Evolutionary conservation across 2,329 filamentous ascomycete genomes (phyloP), one percentile per base, ranked within the genome.

Genomic region (Pyrenochaeta sp.): DNA sequence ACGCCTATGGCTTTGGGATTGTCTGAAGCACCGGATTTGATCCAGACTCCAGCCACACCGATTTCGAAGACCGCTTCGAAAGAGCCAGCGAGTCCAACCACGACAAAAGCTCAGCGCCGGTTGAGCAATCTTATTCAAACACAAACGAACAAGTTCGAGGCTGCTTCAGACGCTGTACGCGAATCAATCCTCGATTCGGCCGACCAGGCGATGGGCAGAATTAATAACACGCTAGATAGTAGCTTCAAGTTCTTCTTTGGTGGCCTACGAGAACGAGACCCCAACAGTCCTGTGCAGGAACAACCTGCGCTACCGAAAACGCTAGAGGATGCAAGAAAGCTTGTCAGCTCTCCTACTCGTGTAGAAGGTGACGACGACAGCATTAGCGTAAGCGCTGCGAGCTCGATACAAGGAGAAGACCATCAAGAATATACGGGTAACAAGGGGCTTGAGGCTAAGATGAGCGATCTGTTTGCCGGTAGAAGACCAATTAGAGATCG

Each of bases 191-290:
- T 96, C 58, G 93, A 86, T 66, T 93, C 92, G 0, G 95, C 95
- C 10, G 95, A 99, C 72, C 93, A 97, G 74, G 87, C 93, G 1
- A 83, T 98, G 63, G 96, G 97, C 73, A 96, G 89, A 36, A 97
- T 99, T 65, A 91, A 94, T 61, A 93, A 86, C 71, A 96, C 92
- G 47, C 82, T 98, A 3, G 93, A 94, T 58, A 93, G 92, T 71
- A 97, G 93, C 74, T 96, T 97, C 79, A 95, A 93, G 59, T 96
- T 98, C 74, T 81, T 99, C 25, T 88, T 99, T 53, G 94, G 94
- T 15, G 91, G 93, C 66, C 83, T 97, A 22, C 92, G 91, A 61
- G 93, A 97, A 75, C 80, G 87, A 76, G 71, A 77, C 61, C 73
- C 76, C 58, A 71, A 73, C 73, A 71, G 66, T 4, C 66, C 69